Percentiles rank a stretch among this genome's conserved stretches.
phyloP scores from a whole-genome alignment of 2,329 filamentous ascomycete species.

The Phaeosphaeriaceae sp. region DNA sequence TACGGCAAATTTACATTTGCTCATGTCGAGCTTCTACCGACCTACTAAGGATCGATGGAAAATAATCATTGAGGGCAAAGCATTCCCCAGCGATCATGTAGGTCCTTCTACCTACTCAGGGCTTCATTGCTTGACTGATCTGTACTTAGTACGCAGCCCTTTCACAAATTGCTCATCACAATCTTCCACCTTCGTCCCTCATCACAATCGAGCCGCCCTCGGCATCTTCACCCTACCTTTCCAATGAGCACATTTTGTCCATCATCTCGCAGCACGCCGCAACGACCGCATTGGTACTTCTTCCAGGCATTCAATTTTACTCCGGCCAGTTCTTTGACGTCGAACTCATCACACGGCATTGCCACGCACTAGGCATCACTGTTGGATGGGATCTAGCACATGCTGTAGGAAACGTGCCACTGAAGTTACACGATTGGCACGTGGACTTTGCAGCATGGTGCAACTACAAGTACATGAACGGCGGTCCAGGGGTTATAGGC shows the following conservation, averaged over 20 bases:
- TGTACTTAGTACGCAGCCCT: conserved; percentile 75
- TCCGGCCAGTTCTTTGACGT: conserved; percentile 91
- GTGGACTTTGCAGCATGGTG: conserved; percentile 95
- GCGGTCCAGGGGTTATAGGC: conserved; percentile 81
- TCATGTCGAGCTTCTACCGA: conserved; percentile 85
- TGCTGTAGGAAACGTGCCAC: conserved; percentile 81
- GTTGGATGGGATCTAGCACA: conserved; percentile 92
- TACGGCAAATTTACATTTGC: conserved; percentile 80
- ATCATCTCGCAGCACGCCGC: conserved; percentile 78
- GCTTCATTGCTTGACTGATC: conserved; percentile 2
- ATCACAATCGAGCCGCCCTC: conserved; percentile 73
- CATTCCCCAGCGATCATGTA: conserved; percentile 87
- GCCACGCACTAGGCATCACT: conserved; percentile 72
- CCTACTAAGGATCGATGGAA: conserved; percentile 74
- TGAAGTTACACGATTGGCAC: conserved; percentile 84
- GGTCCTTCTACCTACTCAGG: conserved; percentile 5
- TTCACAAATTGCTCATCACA: conserved; percentile 77
- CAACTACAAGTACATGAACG: conserved; percentile 93
- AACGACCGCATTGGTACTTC: conserved; percentile 76
- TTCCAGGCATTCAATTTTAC: conserved; percentile 92
- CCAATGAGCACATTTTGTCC: conserved; percentile 74
- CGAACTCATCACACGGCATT: conserved; percentile 77
- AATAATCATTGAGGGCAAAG: conserved; percentile 88
- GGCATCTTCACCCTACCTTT: conserved; percentile 63
- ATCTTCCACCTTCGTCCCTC: conserved; percentile 73